Base-by-base conservation (phyloP, 495 filamentous ascomycete genomes). In the Amphirosellinia nigrospora region DNA sequence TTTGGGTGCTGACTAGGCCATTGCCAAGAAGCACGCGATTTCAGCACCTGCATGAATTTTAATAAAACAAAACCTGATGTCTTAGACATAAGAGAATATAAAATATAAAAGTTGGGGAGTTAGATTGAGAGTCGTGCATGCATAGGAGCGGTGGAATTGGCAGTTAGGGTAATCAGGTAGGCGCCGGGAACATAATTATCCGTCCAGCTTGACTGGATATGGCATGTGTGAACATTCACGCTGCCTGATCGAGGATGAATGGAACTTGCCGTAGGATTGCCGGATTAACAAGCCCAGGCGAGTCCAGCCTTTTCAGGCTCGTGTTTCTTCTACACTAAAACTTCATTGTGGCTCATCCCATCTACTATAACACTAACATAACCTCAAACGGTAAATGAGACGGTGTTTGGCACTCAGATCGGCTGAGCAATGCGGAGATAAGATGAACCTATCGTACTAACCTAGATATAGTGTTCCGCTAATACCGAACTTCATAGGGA, bases 341-440 rank as follows among this genome's bases (percentile, higher is more conserved):
- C n/a, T 30, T 16, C 9, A 36, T 58, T 32, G 55, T 19, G 32
- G 30, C 55, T 26, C n/a, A 23, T 30, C 55, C 28, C 19, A 36
- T 34, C 30, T 10, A 5, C 7, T 19, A 3, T 56, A 58, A 7
- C 45, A 46, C 45, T n/a, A 21, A 7, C 19, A 8, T 52, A 41
- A n/a, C 63, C 63, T 6, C 26, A 64, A 48, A 48, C 43, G 28
- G 61, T 16, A 50, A 64, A 64, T 64, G 61, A 64, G 61, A 34
- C 36, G 26, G 39, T 21, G 1, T 53, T 53, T 23, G 50, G 4
- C 16, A 10, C 26, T 53, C 15, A 28, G 50, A 28, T 53, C 50
- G 23, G 50, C 50, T 53, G 13, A 26, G 11, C 50, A 53, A 53
- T 30, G 45, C 50, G 16, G 13, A 48, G 19, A 23, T 23, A 10